Percentiles rank a stretch among this genome's conserved stretches.
phyloP scores from a whole-genome alignment of 805 yeast species.

The Starmerella bombi region DNA sequence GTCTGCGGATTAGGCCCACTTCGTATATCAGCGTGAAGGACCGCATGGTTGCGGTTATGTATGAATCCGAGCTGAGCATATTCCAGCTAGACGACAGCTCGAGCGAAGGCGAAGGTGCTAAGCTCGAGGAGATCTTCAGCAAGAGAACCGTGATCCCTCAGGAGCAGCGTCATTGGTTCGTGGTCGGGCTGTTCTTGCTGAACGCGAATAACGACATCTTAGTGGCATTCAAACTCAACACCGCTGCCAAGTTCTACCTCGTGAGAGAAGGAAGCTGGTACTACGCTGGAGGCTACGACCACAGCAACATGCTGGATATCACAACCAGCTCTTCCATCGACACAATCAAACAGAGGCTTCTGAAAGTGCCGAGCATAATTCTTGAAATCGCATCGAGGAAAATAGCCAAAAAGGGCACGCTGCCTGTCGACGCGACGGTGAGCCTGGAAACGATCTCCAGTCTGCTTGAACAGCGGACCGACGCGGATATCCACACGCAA shows the following conservation, averaged over 20 bases:
- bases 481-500: conserved; percentile 33
- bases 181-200: conserved; percentile 6
- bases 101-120: background rate
- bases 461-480: background rate
- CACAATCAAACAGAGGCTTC: background rate
- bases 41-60: conserved; percentile 6
- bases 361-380: background rate
- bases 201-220: conserved; percentile 2
- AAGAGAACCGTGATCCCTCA: background rate
- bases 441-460: background rate
- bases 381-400: background rate
- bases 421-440: background rate
- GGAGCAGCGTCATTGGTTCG: conserved; percentile 14
- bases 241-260: conserved; percentile 9
- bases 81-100: conserved; percentile 2
- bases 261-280: conserved; percentile 6
- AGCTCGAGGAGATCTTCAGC: background rate
- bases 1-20: conserved; percentile 13
- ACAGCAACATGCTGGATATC: conserved; percentile 2
- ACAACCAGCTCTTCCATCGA: conserved; percentile 1
- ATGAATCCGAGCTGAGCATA: conserved; percentile 2
- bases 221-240: conserved; percentile 16
- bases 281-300: conserved; percentile 7
- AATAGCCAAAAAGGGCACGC: background rate
- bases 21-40: conserved; percentile 6